Base-by-base conservation (phyloP, 1,284 basidiomycete genomes). In the Gymnopus androsaceus region DNA sequence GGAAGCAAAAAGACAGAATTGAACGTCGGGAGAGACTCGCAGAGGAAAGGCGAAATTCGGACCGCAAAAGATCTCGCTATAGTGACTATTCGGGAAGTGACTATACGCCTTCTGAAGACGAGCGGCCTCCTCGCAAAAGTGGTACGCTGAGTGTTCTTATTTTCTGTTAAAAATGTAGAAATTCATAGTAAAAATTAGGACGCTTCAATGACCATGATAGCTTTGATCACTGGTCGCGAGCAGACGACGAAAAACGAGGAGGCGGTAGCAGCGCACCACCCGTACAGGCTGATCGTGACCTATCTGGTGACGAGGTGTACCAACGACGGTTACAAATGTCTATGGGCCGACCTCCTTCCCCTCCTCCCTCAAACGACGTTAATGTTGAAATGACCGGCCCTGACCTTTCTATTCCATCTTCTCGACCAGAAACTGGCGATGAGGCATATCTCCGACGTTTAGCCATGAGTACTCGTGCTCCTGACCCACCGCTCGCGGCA, bases 1-100 rank as follows among this genome's bases (percentile, higher is more conserved):
- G 84, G 83, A 87, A 86, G 61, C 82, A 84, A 60, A 83, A 82
- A 55, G 88, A 91, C 28, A 80, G 81, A 33, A 88, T 88, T 47
- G 88, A 91, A 61, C 75, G 83, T 30, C 78, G 85, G 5, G 81
- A 86, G 56, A 79, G 85, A 25, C 67, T 85, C 3, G 81, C 78
- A 8, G 83, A 87, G 60, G 77, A 83, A 66, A 77, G 80, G 4
- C 75, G 79, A 53, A 71, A 72, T 60, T 79, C 84, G 63, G 81
- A 85, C 55, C 73, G 82, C 58, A 84, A 90, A 67, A 72, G 89
- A 55, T 70, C 72, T 56, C 74, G 85, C 55, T 81, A 81, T 54
- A 84, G 81, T 63, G 81, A 79, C 58, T 84, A 87, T 64, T 87
- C 86, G 2, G 88, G 84, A 59, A 87, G 84, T 41, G 82, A 85